phyloP scores from a whole-genome alignment of 345 rosid genomes.

The Theobroma cacao region DNA sequence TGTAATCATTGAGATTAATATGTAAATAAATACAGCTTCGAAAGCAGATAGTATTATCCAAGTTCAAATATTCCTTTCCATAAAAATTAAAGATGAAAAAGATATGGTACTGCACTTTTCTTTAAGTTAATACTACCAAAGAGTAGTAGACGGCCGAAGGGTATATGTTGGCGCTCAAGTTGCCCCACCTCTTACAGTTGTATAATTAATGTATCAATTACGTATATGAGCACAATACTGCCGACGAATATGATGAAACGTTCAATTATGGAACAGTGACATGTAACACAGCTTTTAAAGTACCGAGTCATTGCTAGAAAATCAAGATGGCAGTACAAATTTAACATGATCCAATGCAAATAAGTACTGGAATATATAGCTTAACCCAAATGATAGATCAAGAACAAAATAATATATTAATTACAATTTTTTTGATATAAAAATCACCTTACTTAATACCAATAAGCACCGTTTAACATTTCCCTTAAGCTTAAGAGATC shows the following conservation, averaged over 20 bases:
- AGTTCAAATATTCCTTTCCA: too few species aligned
- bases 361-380: neutral
- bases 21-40: neutral
- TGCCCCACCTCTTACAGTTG: neutral
- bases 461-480: too few species aligned
- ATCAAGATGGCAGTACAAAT: neutral
- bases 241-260: neutral
- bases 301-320: neutral
- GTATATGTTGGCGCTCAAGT: neutral
- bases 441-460: too few species aligned
- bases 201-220: neutral
- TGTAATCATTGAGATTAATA: neutral
- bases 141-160: neutral
- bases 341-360: neutral
- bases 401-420: too few species aligned
- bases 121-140: too few species aligned
- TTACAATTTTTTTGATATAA: too few species aligned
- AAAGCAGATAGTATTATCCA: neutral
- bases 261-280: neutral
- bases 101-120: too few species aligned
- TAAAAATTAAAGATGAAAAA: too few species aligned
- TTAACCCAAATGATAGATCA: neutral
- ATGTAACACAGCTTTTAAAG: neutral
- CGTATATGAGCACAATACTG: neutral
- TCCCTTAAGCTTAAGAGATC: neutral